Evolutionary conservation across 371 early-diverging fungal genomes (phyloP), one percentile per base, ranked within the genome.

Genomic region (Syncephalastrum sp.): DNA sequence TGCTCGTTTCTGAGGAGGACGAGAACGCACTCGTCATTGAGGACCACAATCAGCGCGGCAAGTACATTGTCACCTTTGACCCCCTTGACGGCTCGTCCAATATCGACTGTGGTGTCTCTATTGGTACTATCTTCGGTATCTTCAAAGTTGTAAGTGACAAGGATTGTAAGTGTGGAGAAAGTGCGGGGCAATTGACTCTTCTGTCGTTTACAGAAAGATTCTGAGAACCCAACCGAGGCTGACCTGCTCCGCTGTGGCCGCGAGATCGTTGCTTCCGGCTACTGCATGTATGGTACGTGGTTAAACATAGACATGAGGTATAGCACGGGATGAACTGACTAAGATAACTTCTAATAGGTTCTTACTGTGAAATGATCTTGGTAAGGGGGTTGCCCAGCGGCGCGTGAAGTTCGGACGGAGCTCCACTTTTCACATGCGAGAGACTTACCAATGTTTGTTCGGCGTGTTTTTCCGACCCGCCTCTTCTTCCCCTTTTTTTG

Each of bases 111-210:
- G 98, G 97, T 80, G 96, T 97, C 42, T 93, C 94, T 45, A 92
- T 98, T 53, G 98, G 98, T 73, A 97, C 98, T 27, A 98, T 98
- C 70, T 98, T 98, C 81, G 97, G 97, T 60, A 94, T 98, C 69
- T 98, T 94, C 85, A 83, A 85, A 63, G 84, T 93, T 63, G 92
- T 92, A 79, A 72, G 86, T 79, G 49, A 14, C 21, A 61, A 10
- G 38, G 38, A 33, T 33, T 12, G 8, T 1, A 10, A 33, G 21
- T 6, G 12, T 33, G 38, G 38, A 7, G 29, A 17, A 25, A 23
- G 23, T 33, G 15, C 58, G 65, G 15, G 5, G 17, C 42, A 17
- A 42, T 29, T 25, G 4, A 44, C 23, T 13, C 17, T 27, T 46
- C 6, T 62, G 21, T 38, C 43, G 5, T 58, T 41, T 24, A 7